Evolutionary conservation across 176 grass and related monocot species (phyloP).

Genomic region (Oryza glaberrima): DNA sequence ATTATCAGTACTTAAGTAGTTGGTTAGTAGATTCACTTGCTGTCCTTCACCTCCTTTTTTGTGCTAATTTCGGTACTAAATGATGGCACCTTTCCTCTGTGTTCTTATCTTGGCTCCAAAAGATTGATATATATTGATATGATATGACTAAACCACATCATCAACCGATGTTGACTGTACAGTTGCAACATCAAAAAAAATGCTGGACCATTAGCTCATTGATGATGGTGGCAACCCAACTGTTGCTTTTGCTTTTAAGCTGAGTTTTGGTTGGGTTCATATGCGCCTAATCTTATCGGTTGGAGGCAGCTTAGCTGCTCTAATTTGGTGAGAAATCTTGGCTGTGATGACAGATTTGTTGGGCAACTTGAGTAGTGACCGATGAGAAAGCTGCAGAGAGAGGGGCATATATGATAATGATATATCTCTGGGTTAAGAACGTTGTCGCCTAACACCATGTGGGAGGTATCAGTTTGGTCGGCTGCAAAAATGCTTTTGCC

Average conservation of each 20-base stretch:
- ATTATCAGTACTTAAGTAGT: not conserved
- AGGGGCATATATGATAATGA: not conserved
- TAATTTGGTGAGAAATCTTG: conserved; percentile 52
- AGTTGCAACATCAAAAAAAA: not conserved
- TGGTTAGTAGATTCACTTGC: conserved; percentile 6
- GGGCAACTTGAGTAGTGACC: conserved; percentile 22
- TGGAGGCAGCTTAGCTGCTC: not conserved
- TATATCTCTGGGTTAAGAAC: conserved; percentile 30
- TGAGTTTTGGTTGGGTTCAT: conserved; percentile 28
- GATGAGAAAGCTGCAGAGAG: conserved; percentile 41
- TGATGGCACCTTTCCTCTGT: not conserved
- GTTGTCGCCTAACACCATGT: conserved; percentile 45
- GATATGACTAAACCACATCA: conserved; percentile 24
- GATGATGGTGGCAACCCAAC: not conserved
- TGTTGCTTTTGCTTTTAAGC: conserved; percentile 33
- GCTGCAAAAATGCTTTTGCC: conserved; percentile 23
- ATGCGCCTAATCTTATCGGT: conserved; percentile 10
- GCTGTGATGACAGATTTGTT: conserved; percentile 20
- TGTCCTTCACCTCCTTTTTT: not conserved
- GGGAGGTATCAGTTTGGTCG: conserved; percentile 40
- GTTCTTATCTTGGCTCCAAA: conserved; percentile 2
- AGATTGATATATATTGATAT: conserved; percentile 1
- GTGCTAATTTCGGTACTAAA: conserved; percentile 25
- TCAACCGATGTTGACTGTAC: conserved; percentile 14
- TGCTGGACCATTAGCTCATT: conserved; percentile 30